Base-by-base conservation (phyloP, 768 basidiomycete species). In the Termitomyces sp. region DNA sequence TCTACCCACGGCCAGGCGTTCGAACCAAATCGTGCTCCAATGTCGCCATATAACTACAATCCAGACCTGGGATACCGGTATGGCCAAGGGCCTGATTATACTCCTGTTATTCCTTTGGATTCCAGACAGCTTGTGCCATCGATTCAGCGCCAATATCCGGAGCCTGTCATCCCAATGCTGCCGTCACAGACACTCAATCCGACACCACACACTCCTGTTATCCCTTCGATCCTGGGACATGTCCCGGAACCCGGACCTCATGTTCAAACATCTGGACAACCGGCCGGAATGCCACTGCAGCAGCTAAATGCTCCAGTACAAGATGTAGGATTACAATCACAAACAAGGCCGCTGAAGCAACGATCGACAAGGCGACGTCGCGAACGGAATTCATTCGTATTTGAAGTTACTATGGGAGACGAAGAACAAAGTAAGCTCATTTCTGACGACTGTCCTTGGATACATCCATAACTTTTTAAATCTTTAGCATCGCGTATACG, bases 31-130 rank as follows among this genome's bases (percentile, higher is more conserved):
- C 45, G 16, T 31, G 6, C 16, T 36, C 55, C 45, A 12, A 57
- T 54, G 37, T 49, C 33, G 9, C 45, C 44, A 27, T 27, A 36
- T 37, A 27, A 56, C 46, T 27, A 45, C 33, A 11, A 24, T 16
- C 8, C 45, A n/a, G 41, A 34, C 18, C 3, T n/a, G 34, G 44
- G 45, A 16, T 37, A 47, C 15, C 13, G 11, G 6, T 47, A 37
- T 36, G 3, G 11, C 12, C 46, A 31, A 22, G 56, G 27, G 27
- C 36, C 36, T n/a, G 24, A 57, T 20, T 24, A 39, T 50, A 16
- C 15, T 13, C 56, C 56, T 41, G 56, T 58, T 24, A 52, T 50
- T 12, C 57, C 48, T n/a, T 20, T 20, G 13, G 49, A 58, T n/a
- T 45, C 30, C 13, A 24, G 31, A n/a, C 31, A 42, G 31, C 36